phyloP scores from a whole-genome alignment of 2,329 filamentous ascomycete genomes.

The Microsporum canis region DNA sequence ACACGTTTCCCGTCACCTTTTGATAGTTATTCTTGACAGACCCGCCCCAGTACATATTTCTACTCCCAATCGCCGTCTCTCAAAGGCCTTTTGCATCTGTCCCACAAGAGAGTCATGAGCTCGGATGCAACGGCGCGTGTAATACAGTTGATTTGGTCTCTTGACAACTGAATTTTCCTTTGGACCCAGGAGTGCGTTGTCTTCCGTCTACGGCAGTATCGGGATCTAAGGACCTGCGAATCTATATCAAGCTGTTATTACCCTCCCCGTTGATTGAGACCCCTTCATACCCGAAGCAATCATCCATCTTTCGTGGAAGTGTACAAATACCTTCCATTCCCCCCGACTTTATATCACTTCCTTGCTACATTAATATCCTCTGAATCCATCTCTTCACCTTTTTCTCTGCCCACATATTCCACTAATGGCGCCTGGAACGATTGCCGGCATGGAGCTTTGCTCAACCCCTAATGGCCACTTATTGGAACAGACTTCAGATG shows the following conservation, averaged over 20 bases:
- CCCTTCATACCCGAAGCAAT: neutral
- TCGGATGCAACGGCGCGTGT: constrained; percentile 5
- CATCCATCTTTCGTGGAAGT: neutral
- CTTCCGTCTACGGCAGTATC: constrained; percentile 1
- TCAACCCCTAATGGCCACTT: neutral
- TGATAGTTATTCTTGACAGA: neutral
- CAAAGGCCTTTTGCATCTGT: neutral
- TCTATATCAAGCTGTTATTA: constrained; percentile 2
- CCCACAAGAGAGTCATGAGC: neutral
- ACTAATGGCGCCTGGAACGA: constrained; percentile 11
- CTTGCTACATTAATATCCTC: neutral
- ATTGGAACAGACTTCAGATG: constrained; percentile 32
- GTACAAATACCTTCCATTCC: neutral
- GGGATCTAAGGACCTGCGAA: neutral
- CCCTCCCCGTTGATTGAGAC: neutral
- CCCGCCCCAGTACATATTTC: neutral
- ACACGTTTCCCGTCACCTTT: neutral
- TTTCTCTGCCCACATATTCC: neutral
- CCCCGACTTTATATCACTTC: neutral
- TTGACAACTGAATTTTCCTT: neutral
- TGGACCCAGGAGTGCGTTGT: neutral
- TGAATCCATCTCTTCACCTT: neutral
- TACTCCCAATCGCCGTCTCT: neutral
- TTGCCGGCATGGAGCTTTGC: neutral
- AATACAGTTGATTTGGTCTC: neutral